Evolutionary conservation across 1,284 basidiomycete species (phyloP), one percentile per base, ranked within the genome.

Genomic region (Tilletia walkeri): DNA sequence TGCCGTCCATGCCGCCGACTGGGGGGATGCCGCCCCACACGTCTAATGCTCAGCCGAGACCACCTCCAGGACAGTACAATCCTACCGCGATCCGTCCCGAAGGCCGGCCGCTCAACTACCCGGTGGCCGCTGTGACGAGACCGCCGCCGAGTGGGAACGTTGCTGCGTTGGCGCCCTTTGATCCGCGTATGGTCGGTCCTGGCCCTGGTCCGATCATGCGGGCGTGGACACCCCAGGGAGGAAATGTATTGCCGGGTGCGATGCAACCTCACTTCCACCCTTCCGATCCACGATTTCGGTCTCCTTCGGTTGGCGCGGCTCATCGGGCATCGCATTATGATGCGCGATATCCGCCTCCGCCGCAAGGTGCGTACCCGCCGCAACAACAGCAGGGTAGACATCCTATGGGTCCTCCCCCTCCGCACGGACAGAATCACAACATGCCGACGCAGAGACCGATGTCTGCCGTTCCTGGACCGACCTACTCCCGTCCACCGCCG

Each of bases 271-370:
- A 36, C 7, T 38, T 36, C 36, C 59, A 63, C 36, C 59, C 59
- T 39, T n/a, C 59, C 7, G 59, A 63, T 36, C 59, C 59, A 39
- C 12, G 59, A 41, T 63, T 36, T 63, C 59, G 59, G 3, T 63
- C 59, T 18, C 59, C 59, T 10, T 63, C 59, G 5, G 59, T 39
- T 2, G 59, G 59, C 9, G 59, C 59, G 5, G 59, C 14, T 24
- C 30, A 63, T 18, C 30, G 59, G 2, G 59, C 39, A 34, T 63
- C 59, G 59, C 30, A 63, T 39, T 63, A 63, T 34, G 67, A 67
- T 12, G n/a, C n/a, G n/a, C 48, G 67, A 7, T 67, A 67, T 41
- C 67, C 67, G 20, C 30, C 45, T 20, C 67, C 67, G 18, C 69
- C 65, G 67, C 69, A 47, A 14, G n/a, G 45, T 65, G 68, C 45